These are phyloP conservation scores for Dimargaris xerosporica DNA, from an alignment of 192 early-diverging fungal species.

Conservation along the genomic window DNA sequence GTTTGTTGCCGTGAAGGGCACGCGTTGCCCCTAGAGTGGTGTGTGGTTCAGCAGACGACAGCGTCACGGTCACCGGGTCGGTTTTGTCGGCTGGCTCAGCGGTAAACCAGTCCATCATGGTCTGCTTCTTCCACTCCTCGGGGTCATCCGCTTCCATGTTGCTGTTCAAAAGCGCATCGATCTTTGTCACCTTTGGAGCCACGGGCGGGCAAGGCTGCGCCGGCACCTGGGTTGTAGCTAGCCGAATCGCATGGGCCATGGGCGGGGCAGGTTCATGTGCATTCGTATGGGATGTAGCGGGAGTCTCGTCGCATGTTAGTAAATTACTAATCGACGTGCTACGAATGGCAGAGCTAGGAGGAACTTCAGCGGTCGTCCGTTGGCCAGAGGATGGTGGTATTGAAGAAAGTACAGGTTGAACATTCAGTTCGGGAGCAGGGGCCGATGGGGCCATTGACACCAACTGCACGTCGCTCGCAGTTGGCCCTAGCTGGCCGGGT, in stretches of 20 bases:
- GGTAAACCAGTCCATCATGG: constrained; percentile 11
- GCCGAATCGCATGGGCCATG: not conserved
- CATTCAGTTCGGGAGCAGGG: not conserved
- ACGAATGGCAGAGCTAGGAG: not conserved
- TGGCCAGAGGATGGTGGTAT: not conserved
- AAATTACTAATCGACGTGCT: not conserved
- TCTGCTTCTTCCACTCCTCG: not conserved
- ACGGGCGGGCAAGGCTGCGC: not conserved
- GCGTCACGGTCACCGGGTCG: too few species aligned
- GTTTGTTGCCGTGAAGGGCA: too few species aligned
- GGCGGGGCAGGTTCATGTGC: not conserved
- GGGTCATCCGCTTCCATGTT: not conserved
- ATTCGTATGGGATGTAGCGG: not conserved
- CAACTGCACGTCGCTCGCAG: constrained; percentile 3
- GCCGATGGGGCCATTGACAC: not conserved
- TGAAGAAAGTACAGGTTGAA: not conserved
- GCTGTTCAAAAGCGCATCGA: constrained; percentile 6
- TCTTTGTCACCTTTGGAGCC: not conserved
- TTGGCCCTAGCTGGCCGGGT: constrained; percentile 18
- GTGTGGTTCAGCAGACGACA: too few species aligned
- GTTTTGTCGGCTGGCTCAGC: not conserved
- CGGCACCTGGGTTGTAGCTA: not conserved
- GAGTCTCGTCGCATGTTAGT: not conserved
- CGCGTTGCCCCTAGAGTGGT: too few species aligned
- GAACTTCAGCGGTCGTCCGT: not conserved